Conservation (phyloP, 192 early-diverging fungal species). For the Coemansia sp. region DNA sequence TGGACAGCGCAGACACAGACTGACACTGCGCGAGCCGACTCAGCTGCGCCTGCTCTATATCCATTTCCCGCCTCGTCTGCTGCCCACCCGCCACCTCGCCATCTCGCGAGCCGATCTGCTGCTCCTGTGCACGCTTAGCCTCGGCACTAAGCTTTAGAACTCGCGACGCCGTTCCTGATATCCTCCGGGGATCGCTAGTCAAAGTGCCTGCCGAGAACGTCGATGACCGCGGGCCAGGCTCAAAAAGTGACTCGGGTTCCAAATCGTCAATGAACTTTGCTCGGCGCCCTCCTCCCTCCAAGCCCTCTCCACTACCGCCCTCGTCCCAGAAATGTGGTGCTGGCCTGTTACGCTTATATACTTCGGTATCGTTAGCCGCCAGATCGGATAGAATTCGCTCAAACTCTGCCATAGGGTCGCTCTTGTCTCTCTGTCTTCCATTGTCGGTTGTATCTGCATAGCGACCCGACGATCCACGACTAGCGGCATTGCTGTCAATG, state of each 20-base stretch:
- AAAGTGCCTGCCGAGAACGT: conserved; percentile 37
- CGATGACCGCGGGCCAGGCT: conserved; percentile 30
- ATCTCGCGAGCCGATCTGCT: no score
- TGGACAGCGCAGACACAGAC: conserved; percentile 25
- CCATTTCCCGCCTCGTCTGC: conserved; percentile 8
- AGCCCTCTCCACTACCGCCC: conserved; percentile 1
- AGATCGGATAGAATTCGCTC: conserved; percentile 49
- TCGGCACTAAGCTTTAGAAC: conserved; percentile 12
- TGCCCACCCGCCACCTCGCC: background rate
- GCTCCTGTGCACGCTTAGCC: background rate
- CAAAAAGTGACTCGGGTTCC: conserved; percentile 28
- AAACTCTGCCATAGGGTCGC: conserved; percentile 46
- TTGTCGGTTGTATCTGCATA: background rate
- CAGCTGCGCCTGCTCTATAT: conserved; percentile 36
- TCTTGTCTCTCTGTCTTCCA: background rate
- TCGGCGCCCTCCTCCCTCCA: background rate
- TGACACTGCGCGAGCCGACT: conserved; percentile 29
- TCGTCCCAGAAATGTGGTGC: conserved; percentile 46
- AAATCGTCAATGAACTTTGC: conserved; percentile 26
- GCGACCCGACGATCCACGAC: background rate
- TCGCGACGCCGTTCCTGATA: conserved; percentile 29
- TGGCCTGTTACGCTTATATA: conserved; percentile 24
- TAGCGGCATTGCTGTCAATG: conserved; percentile 21
- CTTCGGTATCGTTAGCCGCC: conserved; percentile 26
- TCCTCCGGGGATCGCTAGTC: conserved; percentile 17